Conservation (phyloP, 2,329 filamentous ascomycete genomes). For the Penicillium palitans region DNA sequence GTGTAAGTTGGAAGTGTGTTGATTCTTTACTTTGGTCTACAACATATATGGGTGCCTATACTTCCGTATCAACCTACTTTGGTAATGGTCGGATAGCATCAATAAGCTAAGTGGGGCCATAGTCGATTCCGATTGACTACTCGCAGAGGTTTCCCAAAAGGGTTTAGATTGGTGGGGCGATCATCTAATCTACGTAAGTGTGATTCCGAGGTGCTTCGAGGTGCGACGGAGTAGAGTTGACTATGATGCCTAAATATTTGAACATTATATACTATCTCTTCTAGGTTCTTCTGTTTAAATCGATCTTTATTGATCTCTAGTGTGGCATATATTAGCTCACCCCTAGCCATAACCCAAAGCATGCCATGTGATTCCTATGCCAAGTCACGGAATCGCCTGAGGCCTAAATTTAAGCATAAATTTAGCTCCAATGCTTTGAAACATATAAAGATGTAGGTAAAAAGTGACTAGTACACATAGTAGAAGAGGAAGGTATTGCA, state of each 20-base stretch:
- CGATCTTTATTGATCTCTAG: neutral
- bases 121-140: neutral
- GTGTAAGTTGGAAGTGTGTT: too few species aligned
- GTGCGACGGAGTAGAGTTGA: too few species aligned
- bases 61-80: too few species aligned
- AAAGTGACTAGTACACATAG: too few species aligned
- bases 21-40: too few species aligned
- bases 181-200: neutral
- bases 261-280: too few species aligned
- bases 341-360: neutral
- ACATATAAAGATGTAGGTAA: neutral
- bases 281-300: too few species aligned
- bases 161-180: neutral
- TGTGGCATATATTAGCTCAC: too few species aligned
- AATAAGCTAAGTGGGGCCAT: neutral
- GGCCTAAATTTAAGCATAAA: conserved; percentile 5
- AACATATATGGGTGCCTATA: too few species aligned
- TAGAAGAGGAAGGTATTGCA: too few species aligned
- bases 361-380: neutral
- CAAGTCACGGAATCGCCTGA: neutral
- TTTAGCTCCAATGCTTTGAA: neutral
- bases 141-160: neutral
- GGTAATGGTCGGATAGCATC: too few species aligned
- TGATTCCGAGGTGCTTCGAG: neutral
- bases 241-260: too few species aligned